These are phyloP conservation scores for Gamsiella multidivaricata DNA, from an alignment of 192 early-diverging fungal species.

Conservation along the genomic window DNA sequence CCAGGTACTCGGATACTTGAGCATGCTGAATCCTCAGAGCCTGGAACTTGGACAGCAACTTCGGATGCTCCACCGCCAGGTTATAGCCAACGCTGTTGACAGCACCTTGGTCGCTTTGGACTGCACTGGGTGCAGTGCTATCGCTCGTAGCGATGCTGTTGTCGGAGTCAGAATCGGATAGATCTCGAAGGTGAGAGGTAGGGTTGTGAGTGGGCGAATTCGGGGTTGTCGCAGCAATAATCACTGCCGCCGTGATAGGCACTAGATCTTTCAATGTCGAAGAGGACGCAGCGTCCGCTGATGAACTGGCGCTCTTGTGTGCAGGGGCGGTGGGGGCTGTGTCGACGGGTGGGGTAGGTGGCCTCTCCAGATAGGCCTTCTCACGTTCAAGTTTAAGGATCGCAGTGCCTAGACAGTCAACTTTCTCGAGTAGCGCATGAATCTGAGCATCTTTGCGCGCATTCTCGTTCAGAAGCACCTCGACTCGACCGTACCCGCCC, in stretches of 20 bases:
- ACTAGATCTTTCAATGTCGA: conserved; percentile 14
- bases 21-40: conserved; percentile 43
- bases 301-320: background rate
- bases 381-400: conserved; percentile 26
- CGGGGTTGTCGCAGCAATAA: conserved; percentile 26
- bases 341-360: background rate
- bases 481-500: background rate
- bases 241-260: conserved; percentile 27
- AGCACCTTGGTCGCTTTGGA: background rate
- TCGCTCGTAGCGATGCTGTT: background rate
- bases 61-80: conserved; percentile 32
- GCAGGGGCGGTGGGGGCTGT: background rate
- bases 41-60: conserved; percentile 39
- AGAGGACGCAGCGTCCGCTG: too few relatives aligned
- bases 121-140: background rate
- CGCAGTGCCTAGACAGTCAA: conserved; percentile 20
- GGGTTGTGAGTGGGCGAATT: background rate
- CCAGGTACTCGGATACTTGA: conserved; percentile 46
- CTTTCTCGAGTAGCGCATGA: conserved; percentile 19
- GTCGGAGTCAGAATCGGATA: background rate
- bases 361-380: conserved; percentile 13
- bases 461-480: conserved; percentile 19
- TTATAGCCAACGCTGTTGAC: conserved; percentile 48
- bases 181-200: background rate
- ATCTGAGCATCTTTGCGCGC: conserved; percentile 28